A percentile compares a stretch with the other conserved stretches of the same genome.
Conservation (phyloP, 2,329 filamentous ascomycete species). For the Stemphylium beticola region DNA sequence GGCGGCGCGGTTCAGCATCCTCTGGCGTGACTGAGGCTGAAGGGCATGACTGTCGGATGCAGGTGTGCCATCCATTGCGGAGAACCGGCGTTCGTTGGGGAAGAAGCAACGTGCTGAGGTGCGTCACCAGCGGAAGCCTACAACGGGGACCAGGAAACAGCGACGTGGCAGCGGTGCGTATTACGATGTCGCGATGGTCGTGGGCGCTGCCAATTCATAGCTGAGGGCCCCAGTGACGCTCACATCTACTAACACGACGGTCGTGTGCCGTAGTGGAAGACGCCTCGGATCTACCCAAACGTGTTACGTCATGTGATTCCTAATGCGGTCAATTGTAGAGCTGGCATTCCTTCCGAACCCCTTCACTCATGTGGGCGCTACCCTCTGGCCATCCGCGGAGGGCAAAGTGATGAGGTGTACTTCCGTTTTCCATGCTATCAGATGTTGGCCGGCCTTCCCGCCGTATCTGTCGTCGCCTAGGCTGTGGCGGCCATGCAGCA, state of each 20-base stretch:
- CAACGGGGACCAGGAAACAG: conserved; percentile 1
- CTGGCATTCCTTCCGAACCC: not conserved
- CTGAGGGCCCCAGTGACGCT: conserved; percentile 15
- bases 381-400: not conserved
- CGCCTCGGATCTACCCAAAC: conserved; percentile 7
- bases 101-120: conserved; percentile 3
- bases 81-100: conserved; percentile 8
- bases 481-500: not conserved
- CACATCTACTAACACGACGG: conserved; percentile 9
- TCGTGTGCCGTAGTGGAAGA: conserved; percentile 13
- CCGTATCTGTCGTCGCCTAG: not conserved
- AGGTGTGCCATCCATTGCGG: conserved; percentile 37
- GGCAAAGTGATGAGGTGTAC: not conserved
- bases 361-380: not conserved
- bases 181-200: conserved; percentile 5
- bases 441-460: not conserved
- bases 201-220: conserved; percentile 17
- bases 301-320: conserved; percentile 22
- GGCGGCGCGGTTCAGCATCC: conserved; percentile 45
- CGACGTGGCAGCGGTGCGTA: conserved; percentile 1
- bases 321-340: conserved; percentile 20
- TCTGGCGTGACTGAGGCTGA: conserved; percentile 41
- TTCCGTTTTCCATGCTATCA: not conserved
- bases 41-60: conserved; percentile 27
- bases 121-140: conserved; percentile 1